Evolutionary conservation across 192 early-diverging fungal species (phyloP), one percentile per base, ranked within the genome.

Genomic region (Coemansia sp.): DNA sequence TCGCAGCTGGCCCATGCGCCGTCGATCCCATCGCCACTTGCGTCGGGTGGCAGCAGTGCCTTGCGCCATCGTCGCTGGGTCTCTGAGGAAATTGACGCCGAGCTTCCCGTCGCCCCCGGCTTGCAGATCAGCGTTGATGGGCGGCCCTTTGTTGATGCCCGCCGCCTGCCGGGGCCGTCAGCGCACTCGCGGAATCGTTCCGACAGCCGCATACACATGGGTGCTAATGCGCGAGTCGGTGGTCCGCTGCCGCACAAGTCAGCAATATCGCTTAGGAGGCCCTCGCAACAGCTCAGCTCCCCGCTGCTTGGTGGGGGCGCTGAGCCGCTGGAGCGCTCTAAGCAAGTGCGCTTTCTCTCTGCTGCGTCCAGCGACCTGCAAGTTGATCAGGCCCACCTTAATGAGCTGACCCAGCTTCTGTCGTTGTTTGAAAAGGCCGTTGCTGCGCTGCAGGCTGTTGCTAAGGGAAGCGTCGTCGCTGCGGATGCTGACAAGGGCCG

Each of bases 21-120:
- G 8, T 60, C 60, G 9, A 67, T 73, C 14, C 70, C 67, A 8
- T 76, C 79, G 50, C 74, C 79, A 50, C 65, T 76, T 58, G 56
- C 73, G 3, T 38, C 60, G 5, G 66, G 66, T 8, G 18, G 43
- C 43, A 35, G 55, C 62, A 70, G 61, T 39, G n/a, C 62, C 18
- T 38, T 28, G 63, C 73, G 48, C 9, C 77, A 74, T 53, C 70
- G 79, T 18, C 73, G 79, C 60, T 82, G 79, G 79, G 74, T 69
- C 7, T 76, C 73, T 1, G 70, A 76, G 39, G 73, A 82, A 26
- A 53, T 82, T 21, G 73, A 76, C 40, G 61, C 45, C 55, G 70
- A 70, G 26, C 3, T 68, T 0, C 13, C 42, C 8, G n/a, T 43
- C 2, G 45, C 45, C 11, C 43, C 60, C 1, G 62, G 38, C 28